These are phyloP conservation scores for Neonectria coccinea DNA, from an alignment of 2,329 filamentous ascomycete genomes.

Conservation along the genomic window DNA sequence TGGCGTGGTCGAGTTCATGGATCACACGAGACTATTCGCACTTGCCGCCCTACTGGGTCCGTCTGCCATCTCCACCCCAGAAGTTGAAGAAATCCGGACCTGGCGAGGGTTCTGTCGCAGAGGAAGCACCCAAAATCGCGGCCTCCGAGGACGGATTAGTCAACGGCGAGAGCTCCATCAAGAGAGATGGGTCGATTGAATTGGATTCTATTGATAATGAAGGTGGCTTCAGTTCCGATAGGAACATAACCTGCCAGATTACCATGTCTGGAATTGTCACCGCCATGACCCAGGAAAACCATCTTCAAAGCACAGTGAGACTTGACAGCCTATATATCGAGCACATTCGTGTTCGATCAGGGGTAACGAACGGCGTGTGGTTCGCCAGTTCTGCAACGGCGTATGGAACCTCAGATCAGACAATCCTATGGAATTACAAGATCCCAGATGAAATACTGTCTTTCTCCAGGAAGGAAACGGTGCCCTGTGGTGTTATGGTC, in stretches of 20 bases:
- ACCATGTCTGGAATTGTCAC: constrained; percentile 59
- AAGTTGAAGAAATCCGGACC: not conserved
- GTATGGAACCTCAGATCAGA: constrained; percentile 64
- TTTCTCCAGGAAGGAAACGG: constrained; percentile 63
- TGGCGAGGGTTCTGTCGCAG: not conserved
- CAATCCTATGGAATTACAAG: constrained; percentile 70
- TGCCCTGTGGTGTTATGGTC: constrained; percentile 71
- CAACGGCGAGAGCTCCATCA: constrained; percentile 10
- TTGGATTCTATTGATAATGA: constrained; percentile 53
- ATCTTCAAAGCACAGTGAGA: constrained; percentile 39
- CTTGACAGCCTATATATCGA: constrained; percentile 59
- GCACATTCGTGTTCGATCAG: constrained; percentile 55
- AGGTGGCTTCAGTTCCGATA: constrained; percentile 40
- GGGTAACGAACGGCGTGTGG: constrained; percentile 61
- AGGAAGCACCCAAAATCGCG: constrained; percentile 7
- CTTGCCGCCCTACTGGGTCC: constrained; percentile 71
- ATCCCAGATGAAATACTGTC: constrained; percentile 64
- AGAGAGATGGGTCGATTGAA: constrained; percentile 31
- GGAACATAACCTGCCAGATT: constrained; percentile 61
- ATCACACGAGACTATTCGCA: constrained; percentile 63
- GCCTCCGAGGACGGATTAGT: constrained; percentile 15
- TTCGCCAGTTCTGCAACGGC: constrained; percentile 69
- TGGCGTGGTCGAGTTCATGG: constrained; percentile 68
- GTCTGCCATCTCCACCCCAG: constrained; percentile 53
- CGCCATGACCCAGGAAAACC: constrained; percentile 56